phyloP scores from a whole-genome alignment of 805 yeast species.

The Wickerhamomyces queroliae region DNA sequence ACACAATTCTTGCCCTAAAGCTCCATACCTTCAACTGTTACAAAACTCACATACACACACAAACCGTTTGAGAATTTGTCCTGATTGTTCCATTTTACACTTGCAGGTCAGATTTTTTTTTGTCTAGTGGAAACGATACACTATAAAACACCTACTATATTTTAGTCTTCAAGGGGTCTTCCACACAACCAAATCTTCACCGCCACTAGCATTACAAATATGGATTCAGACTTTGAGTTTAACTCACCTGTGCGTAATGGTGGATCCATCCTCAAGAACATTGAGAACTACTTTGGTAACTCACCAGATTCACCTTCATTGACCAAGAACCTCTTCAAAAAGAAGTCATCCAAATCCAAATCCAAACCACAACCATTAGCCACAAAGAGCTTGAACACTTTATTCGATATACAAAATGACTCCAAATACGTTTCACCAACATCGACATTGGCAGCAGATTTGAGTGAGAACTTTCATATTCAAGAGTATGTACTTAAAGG shows the following conservation, averaged over 20 bases:
- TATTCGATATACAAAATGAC: constrained; percentile 27
- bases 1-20: no score
- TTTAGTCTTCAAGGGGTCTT: no score
- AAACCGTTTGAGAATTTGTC: no score
- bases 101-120: no score
- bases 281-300: not conserved
- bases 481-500: constrained; percentile 13
- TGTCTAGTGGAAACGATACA: no score
- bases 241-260: not conserved
- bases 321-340: constrained; percentile 14
- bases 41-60: no score
- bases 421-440: constrained; percentile 36
- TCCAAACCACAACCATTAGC: constrained; percentile 6
- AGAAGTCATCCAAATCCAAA: constrained; percentile 10
- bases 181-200: no score
- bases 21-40: no score
- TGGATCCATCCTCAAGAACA: not conserved
- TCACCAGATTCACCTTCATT: constrained; percentile 4
- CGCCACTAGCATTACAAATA: no score
- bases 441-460: constrained; percentile 31
- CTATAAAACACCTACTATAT: no score
- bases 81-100: no score
- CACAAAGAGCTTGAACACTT: constrained; percentile 13
- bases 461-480: constrained; percentile 32
- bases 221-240: not conserved